Conservation (phyloP, 768 basidiomycete species). For the Gymnopilus dilepis region DNA sequence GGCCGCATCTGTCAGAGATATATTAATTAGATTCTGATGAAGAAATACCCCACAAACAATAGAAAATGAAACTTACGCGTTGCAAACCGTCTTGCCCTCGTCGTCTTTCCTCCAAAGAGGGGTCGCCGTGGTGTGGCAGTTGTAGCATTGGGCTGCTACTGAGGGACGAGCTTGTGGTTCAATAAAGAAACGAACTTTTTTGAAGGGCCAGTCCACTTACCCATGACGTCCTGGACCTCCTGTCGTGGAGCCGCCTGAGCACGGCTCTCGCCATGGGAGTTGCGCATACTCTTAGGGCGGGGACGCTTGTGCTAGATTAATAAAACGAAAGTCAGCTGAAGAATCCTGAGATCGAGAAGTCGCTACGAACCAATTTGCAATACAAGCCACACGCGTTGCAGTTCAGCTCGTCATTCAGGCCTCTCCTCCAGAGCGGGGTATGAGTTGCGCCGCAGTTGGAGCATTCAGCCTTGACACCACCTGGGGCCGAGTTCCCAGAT, state of each 20-base stretch:
- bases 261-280: slow-evolving; percentile 74
- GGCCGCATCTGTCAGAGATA: slow-evolving; percentile 61
- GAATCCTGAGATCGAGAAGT: slow-evolving; percentile 1
- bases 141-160: slow-evolving; percentile 80
- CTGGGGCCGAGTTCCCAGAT: slow-evolving; percentile 48
- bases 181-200: slow-evolving; percentile 32
- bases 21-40: not conserved
- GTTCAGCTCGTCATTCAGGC: slow-evolving; percentile 87
- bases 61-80: slow-evolving; percentile 65
- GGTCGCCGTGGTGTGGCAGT: slow-evolving; percentile 88
- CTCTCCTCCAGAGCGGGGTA: slow-evolving; percentile 86
- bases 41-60: not conserved
- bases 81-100: slow-evolving; percentile 90
- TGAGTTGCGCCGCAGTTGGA: slow-evolving; percentile 90
- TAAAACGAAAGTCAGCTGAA: slow-evolving; percentile 16
- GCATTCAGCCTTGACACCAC: slow-evolving; percentile 79
- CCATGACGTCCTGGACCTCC: slow-evolving; percentile 76
- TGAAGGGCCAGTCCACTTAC: slow-evolving; percentile 46
- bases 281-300: slow-evolving; percentile 87
- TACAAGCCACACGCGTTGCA: slow-evolving; percentile 91
- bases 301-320: slow-evolving; percentile 78
- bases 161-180: slow-evolving; percentile 36
- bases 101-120: slow-evolving; percentile 92
- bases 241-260: slow-evolving; percentile 66
- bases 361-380: slow-evolving; percentile 79